Evolutionary conservation across 768 basidiomycete species (phyloP).

Genomic region (Amanita inopinata): DNA sequence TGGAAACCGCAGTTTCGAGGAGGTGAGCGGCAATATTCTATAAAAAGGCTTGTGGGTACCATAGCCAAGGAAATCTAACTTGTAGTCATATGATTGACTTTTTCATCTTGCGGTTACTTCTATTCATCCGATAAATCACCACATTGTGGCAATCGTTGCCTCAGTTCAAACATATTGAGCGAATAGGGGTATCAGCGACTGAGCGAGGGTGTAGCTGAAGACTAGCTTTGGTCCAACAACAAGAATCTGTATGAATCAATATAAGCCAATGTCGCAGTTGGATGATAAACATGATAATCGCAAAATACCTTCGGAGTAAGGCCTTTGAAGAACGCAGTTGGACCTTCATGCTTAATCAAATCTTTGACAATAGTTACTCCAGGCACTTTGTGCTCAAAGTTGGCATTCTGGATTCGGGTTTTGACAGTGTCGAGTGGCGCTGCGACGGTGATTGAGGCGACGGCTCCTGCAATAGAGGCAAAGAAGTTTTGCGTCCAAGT

Average conservation of each 20-base stretch:
- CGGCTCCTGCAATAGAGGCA: slow-evolving; percentile 88
- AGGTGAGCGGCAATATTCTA: too few species aligned
- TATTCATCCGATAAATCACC: too few species aligned
- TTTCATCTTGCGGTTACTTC: too few species aligned
- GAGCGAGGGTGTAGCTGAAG: slow-evolving; percentile 96
- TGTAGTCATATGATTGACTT: background rate
- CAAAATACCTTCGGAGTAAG: slow-evolving; percentile 83
- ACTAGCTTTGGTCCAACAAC: slow-evolving; percentile 97
- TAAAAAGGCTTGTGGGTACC: too few species aligned
- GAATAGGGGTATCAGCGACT: slow-evolving; percentile 90
- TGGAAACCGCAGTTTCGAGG: too few species aligned
- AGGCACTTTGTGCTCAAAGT: slow-evolving; percentile 80
- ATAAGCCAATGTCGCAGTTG: slow-evolving; percentile 18
- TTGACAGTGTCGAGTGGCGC: slow-evolving; percentile 95
- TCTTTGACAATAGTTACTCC: slow-evolving; percentile 80
- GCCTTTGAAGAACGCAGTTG: slow-evolving; percentile 87
- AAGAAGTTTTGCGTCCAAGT: slow-evolving; percentile 98
- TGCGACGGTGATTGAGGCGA: slow-evolving; percentile 91
- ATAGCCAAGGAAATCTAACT: too few species aligned
- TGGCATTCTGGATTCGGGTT: slow-evolving; percentile 97
- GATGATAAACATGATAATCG: slow-evolving; percentile 15
- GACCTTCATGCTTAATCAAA: slow-evolving; percentile 79
- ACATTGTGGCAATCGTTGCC: too few species aligned
- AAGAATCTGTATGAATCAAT: slow-evolving; percentile 54
- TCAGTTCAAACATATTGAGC: slow-evolving; percentile 69